phyloP scores from a whole-genome alignment of 108 stramenopile genomes.

The Cyclostephanos tholiformis region DNA sequence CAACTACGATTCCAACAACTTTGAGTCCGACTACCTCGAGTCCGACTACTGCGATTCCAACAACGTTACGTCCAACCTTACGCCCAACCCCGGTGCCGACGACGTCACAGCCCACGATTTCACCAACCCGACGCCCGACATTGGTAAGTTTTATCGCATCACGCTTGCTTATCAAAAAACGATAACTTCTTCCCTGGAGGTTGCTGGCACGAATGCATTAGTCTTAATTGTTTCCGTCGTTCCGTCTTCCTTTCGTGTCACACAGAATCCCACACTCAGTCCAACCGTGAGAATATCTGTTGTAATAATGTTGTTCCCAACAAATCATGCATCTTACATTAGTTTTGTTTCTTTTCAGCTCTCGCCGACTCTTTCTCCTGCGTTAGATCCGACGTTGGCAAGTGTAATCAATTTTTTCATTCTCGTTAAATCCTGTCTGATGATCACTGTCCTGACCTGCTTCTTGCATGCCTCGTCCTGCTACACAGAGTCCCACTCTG shows the following conservation, averaged over 20 bases:
- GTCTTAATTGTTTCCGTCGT: not conserved
- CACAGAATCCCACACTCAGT: not conserved
- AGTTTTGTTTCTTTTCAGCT: not conserved
- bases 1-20: not conserved
- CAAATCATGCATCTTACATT: not conserved
- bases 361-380: not conserved
- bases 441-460: too few relatives aligned
- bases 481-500: not conserved
- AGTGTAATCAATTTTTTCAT: not conserved
- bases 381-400: not conserved
- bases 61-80: not conserved
- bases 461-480: too few relatives aligned
- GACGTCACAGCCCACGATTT: not conserved
- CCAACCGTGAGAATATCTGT: not conserved
- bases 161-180: too few relatives aligned
- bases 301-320: too few relatives aligned
- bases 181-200: too few relatives aligned
- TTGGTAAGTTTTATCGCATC: too few relatives aligned
- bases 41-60: not conserved
- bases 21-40: not conserved
- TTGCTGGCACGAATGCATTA: too few relatives aligned
- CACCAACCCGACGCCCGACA: slow-evolving; percentile 1
- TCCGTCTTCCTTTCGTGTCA: not conserved
- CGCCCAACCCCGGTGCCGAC: not conserved
- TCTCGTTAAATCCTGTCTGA: too few relatives aligned